These are phyloP conservation scores for Plasmodium berghei DNA, from an alignment of 169 alveolate genomes.

Conservation along the genomic window DNA sequence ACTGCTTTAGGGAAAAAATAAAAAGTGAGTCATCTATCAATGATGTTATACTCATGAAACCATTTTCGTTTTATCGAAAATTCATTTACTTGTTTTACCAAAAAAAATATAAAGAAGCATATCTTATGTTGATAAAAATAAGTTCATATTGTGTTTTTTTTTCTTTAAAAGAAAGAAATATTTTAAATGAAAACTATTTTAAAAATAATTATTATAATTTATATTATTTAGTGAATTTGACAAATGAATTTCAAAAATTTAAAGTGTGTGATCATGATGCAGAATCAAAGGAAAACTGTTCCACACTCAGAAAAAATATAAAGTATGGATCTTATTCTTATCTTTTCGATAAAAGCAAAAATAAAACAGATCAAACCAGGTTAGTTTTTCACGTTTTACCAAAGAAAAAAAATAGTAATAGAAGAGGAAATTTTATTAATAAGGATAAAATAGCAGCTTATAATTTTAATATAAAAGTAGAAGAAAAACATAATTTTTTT, in stretches of 20 bases:
- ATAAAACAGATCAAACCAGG: too few relatives aligned
- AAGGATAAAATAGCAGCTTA: neutral
- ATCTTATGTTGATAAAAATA: neutral
- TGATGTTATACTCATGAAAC: conserved; percentile 2
- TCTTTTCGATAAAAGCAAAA: too few relatives aligned
- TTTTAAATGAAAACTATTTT: conserved; percentile 17
- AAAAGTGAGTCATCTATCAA: neutral
- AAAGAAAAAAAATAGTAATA: neutral
- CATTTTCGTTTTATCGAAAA: conserved; percentile 25
- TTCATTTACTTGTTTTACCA: conserved; percentile 14
- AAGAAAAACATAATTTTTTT: conserved; percentile 16
- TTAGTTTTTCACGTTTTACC: neutral
- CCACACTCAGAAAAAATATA: too few relatives aligned
- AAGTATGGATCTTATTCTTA: too few relatives aligned
- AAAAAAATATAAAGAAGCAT: conserved; percentile 62
- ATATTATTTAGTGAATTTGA: neutral
- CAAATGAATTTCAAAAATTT: neutral
- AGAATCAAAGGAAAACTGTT: too few relatives aligned
- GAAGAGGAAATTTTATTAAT: neutral
- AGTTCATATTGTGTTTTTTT: conserved; percentile 10
- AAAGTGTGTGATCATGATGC: neutral
- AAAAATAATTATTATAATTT: neutral
- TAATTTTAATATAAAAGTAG: conserved; percentile 5
- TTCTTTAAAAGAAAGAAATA: conserved; percentile 26
- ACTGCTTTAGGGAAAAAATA: neutral